phyloP scores from a whole-genome alignment of 345 rosid genomes.

The Trapa bicornis region DNA sequence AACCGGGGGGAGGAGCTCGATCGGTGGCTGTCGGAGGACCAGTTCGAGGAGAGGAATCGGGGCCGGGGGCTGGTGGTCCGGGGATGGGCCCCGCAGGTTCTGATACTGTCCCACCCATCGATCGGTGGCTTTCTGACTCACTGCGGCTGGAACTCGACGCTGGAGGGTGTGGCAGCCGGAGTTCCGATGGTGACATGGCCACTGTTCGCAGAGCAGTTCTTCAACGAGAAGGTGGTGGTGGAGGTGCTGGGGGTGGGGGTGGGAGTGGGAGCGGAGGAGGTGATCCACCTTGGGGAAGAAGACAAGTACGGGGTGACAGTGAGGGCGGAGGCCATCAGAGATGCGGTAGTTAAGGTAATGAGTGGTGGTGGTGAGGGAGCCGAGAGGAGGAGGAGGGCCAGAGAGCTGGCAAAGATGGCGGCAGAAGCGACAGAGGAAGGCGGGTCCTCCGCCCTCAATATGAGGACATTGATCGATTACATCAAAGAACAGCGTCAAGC shows the following conservation, averaged over 20 bases:
- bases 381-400: constrained; percentile 16
- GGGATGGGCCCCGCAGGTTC: constrained; percentile 40
- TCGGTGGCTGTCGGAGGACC: constrained; percentile 10
- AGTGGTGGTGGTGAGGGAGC: constrained; percentile 13
- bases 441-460: constrained; percentile 17
- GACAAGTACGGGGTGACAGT: constrained; percentile 13
- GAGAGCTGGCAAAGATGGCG: constrained; percentile 14
- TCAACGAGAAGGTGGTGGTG: constrained; percentile 26
- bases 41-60: constrained; percentile 11
- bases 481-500: constrained; percentile 11
- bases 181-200: constrained; percentile 45
- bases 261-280: constrained; percentile 11
- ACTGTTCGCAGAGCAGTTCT: constrained; percentile 32
- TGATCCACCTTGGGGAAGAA: constrained; percentile 11
- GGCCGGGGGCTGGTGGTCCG: constrained; percentile 22
- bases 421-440: constrained; percentile 12
- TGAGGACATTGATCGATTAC: constrained; percentile 14
- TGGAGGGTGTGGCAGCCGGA: constrained; percentile 26
- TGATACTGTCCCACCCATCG: constrained; percentile 28
- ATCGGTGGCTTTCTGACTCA: constrained; percentile 36
- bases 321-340: constrained; percentile 13
- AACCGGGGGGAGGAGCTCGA: constrained; percentile 4
- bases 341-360: constrained; percentile 13
- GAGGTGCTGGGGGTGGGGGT: constrained; percentile 17
- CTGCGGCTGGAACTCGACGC: constrained; percentile 45